Evolutionary conservation across 139 green algal genomes (phyloP).

Genomic region (Chlorella sorokiniana): DNA sequence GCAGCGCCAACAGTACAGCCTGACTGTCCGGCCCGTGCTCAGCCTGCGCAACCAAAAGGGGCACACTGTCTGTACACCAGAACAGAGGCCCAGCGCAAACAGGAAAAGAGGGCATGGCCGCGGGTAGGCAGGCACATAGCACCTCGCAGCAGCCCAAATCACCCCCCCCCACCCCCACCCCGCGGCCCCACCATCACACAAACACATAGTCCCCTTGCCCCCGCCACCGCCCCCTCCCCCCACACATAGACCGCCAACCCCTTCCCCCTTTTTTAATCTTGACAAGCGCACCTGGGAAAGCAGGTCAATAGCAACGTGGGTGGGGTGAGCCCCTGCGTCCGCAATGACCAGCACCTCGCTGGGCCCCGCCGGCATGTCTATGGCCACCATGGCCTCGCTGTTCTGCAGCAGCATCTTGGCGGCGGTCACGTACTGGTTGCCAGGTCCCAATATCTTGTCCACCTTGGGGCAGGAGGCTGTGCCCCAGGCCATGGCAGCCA

Average conservation of each 20-base stretch:
- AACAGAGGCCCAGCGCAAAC: background rate
- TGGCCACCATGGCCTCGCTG: constrained; percentile 95
- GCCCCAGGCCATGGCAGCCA: constrained; percentile 96
- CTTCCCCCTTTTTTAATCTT: no score
- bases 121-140: no score
- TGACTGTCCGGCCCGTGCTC: constrained; percentile 94
- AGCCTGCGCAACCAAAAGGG: constrained; percentile 50
- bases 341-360: constrained; percentile 94
- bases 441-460: constrained; percentile 88
- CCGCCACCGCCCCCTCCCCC: no score
- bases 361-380: constrained; percentile 96
- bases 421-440: constrained; percentile 93
- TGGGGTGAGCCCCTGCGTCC: constrained; percentile 76
- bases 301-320: constrained; percentile 93
- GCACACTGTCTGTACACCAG: background rate
- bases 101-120: no score
- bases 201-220: no score
- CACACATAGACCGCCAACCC: no score
- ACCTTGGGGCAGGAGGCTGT: constrained; percentile 95
- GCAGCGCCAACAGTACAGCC: constrained; percentile 93
- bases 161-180: background rate
- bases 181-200: no score
- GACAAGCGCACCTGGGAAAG: constrained; percentile 78
- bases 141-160: no score
- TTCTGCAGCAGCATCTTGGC: constrained; percentile 95